Conservation (phyloP, 1,284 basidiomycete species). For the Pseudozyma hubeiensis region DNA sequence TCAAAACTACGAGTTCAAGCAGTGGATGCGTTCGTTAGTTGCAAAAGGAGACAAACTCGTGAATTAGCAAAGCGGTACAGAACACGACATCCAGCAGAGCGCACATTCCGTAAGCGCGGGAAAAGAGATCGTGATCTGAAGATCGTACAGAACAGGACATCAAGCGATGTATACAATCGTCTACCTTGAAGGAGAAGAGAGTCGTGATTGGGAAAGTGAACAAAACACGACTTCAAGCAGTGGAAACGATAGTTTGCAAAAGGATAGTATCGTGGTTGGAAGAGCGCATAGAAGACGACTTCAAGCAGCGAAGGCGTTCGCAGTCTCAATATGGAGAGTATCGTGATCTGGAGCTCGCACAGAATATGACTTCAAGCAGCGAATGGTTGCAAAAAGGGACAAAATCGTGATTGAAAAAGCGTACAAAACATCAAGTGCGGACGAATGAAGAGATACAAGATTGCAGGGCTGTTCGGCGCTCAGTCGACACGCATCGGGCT, state of each 20-base stretch:
- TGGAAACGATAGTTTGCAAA: not conserved
- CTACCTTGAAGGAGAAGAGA: not conserved
- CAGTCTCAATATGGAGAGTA: too few relatives aligned
- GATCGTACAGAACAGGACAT: too few relatives aligned
- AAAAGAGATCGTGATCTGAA: slow-evolving; percentile 6
- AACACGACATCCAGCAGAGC: not conserved
- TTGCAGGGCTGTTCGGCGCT: not conserved
- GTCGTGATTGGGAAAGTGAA: not conserved
- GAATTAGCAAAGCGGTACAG: not conserved
- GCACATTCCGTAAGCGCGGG: too few relatives aligned
- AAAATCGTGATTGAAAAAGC: too few relatives aligned
- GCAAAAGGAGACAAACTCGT: not conserved
- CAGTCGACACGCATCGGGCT: slow-evolving; percentile 58
- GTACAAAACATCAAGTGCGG: too few relatives aligned
- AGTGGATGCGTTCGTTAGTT: too few relatives aligned
- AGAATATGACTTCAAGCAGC: too few relatives aligned
- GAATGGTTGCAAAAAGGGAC: too few relatives aligned
- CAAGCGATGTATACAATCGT: too few relatives aligned
- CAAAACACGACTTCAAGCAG: not conserved
- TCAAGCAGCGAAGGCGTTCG: too few relatives aligned
- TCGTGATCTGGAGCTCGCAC: too few relatives aligned
- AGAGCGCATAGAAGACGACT: not conserved
- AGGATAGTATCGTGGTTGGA: not conserved
- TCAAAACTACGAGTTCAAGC: not conserved
- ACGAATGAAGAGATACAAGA: too few relatives aligned